A percentile compares a stretch with the other conserved stretches of the same genome.
phyloP scores from a whole-genome alignment of 306 rosid genomes.

The Hippophae gyantsensis region DNA sequence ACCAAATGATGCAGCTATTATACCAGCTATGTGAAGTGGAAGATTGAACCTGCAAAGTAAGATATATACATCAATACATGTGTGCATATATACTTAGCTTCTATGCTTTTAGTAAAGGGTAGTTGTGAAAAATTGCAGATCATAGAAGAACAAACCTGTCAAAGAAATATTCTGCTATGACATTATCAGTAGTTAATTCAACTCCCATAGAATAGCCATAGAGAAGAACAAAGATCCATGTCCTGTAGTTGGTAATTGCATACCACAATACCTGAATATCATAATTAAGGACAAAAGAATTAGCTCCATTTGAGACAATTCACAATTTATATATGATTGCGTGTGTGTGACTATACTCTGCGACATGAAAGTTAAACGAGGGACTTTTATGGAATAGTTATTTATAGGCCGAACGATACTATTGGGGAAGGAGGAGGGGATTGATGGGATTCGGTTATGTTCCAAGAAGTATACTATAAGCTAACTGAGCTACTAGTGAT shows the following conservation, averaged over 20 bases:
- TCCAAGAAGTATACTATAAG: no score
- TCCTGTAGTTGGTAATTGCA: constrained; percentile 77
- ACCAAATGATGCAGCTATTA: constrained; percentile 78
- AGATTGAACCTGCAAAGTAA: constrained; percentile 38
- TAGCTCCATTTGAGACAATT: neutral
- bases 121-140: neutral
- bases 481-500: no score
- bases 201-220: constrained; percentile 96
- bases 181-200: constrained; percentile 77
- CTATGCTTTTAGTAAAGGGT: neutral
- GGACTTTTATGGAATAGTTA: no score
- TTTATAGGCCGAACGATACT: no score
- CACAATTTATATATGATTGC: no score
- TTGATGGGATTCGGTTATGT: no score
- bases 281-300: neutral
- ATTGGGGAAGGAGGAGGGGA: no score
- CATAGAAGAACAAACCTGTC: constrained; percentile 43
- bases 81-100: no score
- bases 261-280: constrained; percentile 58
- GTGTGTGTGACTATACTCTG: no score
- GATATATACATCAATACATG: neutral
- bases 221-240: constrained; percentile 76
- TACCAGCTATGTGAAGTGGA: constrained; percentile 77
- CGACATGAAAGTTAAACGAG: no score
- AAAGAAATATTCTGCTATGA: constrained; percentile 77